Base-by-base conservation (phyloP, 352 stramenopile genomes). In the Phytopythium chamaehyphon region DNA sequence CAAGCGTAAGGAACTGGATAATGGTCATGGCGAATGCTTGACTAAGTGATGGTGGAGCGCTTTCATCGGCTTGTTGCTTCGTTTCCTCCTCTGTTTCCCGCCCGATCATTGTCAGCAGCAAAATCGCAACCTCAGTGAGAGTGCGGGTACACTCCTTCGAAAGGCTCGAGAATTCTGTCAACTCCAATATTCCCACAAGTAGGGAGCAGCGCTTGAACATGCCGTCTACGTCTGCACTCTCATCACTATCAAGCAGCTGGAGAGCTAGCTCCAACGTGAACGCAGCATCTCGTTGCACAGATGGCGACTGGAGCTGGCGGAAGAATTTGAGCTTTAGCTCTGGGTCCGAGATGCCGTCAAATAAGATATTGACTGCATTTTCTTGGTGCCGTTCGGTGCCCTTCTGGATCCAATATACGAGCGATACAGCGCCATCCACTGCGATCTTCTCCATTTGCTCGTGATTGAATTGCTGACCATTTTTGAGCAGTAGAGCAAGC, bases 401-500 rank as follows among this genome's bases (percentile, higher is more conserved):
- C 52, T 93, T 91, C 51, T 90, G 77, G 55, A 90, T 86, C 83
- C 83, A 93, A 40, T 93, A 90, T 11, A 90, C 72, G 2, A 93
- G 49, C 14, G 77, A 90, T 9, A 83, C 63, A 0, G 80, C 73
- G 9, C 77, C 76, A 24, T 89, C 77, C 0, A 88, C 69, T n/a
- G 73, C 79, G 40, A 93, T 70, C 24, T 71, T 76, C n/a, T 88
- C 61, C 80, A 88, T 90, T 46, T 93, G 80, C 16, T 71, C 57
- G 6, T 59, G 33, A 21, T 81, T 66, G 1, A 93, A 59, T 12
- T 38, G 38, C 39, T 88, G 71, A 1, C 74, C 76, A 31, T 88
- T 78, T 43, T 75, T 80, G 1, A 93, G 57, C 8, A 93, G 64
- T 14, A 91, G 51, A 22, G 71, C 76, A 12, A 93, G 55, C 26